Evolutionary conservation across 306 rosid species (phyloP).

Genomic region (Carpinus viminea): DNA sequence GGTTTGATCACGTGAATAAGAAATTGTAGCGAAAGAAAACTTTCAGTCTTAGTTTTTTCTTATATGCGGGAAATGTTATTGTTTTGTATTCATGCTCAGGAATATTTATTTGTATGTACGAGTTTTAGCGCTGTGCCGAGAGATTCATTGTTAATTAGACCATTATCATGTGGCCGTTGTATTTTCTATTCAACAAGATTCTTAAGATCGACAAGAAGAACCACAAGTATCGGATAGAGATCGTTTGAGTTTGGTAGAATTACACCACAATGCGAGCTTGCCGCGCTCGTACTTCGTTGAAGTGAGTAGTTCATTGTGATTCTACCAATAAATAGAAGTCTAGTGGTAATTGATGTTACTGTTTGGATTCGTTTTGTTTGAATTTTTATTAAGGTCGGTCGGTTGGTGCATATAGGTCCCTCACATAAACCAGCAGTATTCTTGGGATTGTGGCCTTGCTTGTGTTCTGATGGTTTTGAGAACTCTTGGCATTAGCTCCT

Average conservation of each 20-base stretch:
- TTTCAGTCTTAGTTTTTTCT: no score
- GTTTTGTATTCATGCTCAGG: constrained; percentile 1
- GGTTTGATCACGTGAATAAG: no score
- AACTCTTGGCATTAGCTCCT: constrained; percentile 58
- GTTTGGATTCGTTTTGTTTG: neutral
- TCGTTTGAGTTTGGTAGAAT: constrained; percentile 43
- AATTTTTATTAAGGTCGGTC: constrained; percentile 2
- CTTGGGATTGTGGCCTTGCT: constrained; percentile 99
- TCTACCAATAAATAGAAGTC: constrained; percentile 1
- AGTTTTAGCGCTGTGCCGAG: constrained; percentile 26
- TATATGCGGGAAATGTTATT: no score
- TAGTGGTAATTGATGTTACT: neutral
- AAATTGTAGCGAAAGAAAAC: no score
- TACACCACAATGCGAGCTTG: constrained; percentile 39
- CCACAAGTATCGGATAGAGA: constrained; percentile 39
- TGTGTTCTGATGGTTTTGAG: constrained; percentile 79
- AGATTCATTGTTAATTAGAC: constrained; percentile 30
- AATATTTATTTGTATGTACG: neutral
- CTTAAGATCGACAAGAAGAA: constrained; percentile 54
- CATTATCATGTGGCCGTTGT: constrained; percentile 82
- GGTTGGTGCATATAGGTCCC: constrained; percentile 69
- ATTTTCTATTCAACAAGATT: constrained; percentile 65
- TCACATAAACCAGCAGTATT: constrained; percentile 69
- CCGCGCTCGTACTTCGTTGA: constrained; percentile 53
- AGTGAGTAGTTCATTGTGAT: constrained; percentile 52